Base-by-base conservation (phyloP, 352 stramenopile species). In the Thalassiosira ordinaria region DNA sequence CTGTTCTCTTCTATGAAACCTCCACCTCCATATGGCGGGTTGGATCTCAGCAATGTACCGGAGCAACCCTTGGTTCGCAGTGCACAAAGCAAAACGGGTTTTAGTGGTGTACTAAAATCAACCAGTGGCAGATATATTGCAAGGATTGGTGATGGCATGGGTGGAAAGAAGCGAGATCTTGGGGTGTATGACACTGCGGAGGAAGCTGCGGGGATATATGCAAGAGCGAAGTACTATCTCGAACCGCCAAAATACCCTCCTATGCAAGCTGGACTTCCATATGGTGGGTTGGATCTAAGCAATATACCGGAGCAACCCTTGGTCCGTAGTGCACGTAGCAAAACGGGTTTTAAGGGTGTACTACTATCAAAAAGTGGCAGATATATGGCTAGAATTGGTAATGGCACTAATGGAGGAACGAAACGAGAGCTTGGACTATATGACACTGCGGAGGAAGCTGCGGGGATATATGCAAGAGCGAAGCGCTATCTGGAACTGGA, bases 191-290 rank as follows among this genome's bases (percentile, higher is more conserved):
- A 78, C 57, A 64, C 27, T 4, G 33, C 11, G 1, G 27, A 78
- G 39, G 69, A 78, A 33, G 69, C 69, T 35, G 57, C 69, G 11
- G 29, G 29, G 16, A 71, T 78, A 20, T 78, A 78, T 14, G 27
- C 69, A 27, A 18, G 69, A 11, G 69, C 69, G 18, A 27, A 1
- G n/a, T 70, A 24, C 16, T 77, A 70, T 62, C 22, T 62, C 7
- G 35, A 66, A 18, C 31, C 11, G 11, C 5, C 33, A 41, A 5
- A 41, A 41, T 41, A 5, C 5, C n/a, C n/a, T n/a, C n/a, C n/a
- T n/a, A n/a, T n/a, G n/a, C n/a, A n/a, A n/a, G 33, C 11, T 5
- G 11, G 11, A 41, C 5, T 5, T 5, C 5, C 11, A 5, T 41
- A 41, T 41, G 33, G 33, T 41, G 33, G 33, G 5, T 24, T 67